Percentiles rank a stretch among this genome's conserved stretches.
phyloP scores from a whole-genome alignment of 2,329 filamentous ascomycete species.

The Hirsutella thompsonii region DNA sequence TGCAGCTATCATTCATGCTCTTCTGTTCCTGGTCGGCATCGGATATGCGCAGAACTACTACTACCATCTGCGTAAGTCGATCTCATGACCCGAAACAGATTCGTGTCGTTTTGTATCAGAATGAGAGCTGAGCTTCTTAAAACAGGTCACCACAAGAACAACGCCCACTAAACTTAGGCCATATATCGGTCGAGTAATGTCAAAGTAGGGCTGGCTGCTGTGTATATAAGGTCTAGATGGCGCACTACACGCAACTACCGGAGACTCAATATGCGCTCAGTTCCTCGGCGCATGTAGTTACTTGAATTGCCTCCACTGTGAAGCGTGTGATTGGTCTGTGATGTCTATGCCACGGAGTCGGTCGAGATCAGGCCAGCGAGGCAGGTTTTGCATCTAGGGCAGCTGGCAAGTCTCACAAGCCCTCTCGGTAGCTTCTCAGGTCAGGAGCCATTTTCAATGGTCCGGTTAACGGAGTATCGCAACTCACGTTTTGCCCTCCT shows the following conservation, averaged over 20 bases:
- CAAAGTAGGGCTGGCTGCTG: conserved; percentile 14
- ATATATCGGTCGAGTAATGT: conserved; percentile 9
- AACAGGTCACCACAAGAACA: conserved; percentile 99
- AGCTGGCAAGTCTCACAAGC: no score
- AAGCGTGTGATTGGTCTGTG: no score
- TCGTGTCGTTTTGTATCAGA: background rate
- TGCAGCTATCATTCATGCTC: conserved; percentile 75
- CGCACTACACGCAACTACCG: background rate
- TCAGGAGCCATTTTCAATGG: no score
- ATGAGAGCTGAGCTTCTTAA: background rate
- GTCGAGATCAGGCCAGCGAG: no score
- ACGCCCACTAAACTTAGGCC: conserved; percentile 64
- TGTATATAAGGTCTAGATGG: conserved; percentile 30
- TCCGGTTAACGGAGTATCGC: no score
- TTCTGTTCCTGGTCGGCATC: conserved; percentile 63
- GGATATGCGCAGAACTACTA: conserved; percentile 99
- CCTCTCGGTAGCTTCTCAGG: no score
- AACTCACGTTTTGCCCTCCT: no score
- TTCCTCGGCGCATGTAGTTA: no score
- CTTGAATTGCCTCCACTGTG: no score
- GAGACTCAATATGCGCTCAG: no score
- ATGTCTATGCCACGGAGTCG: no score
- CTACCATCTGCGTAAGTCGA: conserved; percentile 89
- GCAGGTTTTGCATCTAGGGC: no score
- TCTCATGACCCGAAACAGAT: background rate